These are phyloP conservation scores for Lasiodiplodia citricola DNA, from an alignment of 2,329 filamentous ascomycete species.

Conservation along the genomic window DNA sequence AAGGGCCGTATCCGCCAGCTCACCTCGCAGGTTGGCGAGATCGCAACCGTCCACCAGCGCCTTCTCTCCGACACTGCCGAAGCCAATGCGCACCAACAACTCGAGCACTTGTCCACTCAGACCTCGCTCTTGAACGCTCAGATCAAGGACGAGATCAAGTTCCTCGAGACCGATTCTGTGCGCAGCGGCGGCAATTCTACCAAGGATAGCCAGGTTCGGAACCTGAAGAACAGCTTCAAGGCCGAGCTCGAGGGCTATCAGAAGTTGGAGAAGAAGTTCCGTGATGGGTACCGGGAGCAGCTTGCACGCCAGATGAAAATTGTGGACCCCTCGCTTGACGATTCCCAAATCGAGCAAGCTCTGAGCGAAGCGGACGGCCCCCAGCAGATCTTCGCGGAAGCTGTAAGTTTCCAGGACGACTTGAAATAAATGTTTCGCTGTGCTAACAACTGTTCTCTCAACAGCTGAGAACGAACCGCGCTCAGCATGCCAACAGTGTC, in stretches of 20 bases:
- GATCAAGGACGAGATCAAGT: conserved; percentile 80
- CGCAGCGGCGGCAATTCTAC: conserved; percentile 67
- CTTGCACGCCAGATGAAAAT: conserved; percentile 82
- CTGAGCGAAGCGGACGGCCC: conserved; percentile 74
- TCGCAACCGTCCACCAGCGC: conserved; percentile 73
- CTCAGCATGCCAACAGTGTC: conserved; percentile 73
- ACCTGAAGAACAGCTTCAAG: conserved; percentile 74
- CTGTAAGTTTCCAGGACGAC: conserved; percentile 59
- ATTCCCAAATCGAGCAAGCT: conserved; percentile 72
- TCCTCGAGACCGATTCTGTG: conserved; percentile 71
- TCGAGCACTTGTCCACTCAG: conserved; percentile 71
- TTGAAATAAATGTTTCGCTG: not conserved
- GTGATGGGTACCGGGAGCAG: conserved; percentile 74
- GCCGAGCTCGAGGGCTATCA: conserved; percentile 73
- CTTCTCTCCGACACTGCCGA: conserved; percentile 68
- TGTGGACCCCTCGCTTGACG: conserved; percentile 79
- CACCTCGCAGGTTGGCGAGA: conserved; percentile 69
- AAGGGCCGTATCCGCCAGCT: conserved; percentile 72
- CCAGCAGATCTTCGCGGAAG: conserved; percentile 81
- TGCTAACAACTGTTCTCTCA: conserved; percentile 17
- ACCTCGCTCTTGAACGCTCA: conserved; percentile 75
- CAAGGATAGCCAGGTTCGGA: conserved; percentile 72
- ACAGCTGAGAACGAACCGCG: conserved; percentile 76
- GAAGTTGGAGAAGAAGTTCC: conserved; percentile 73
- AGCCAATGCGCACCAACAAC: conserved; percentile 55